phyloP scores from a whole-genome alignment of 1,284 basidiomycete species.

The Malassezia restricta region DNA sequence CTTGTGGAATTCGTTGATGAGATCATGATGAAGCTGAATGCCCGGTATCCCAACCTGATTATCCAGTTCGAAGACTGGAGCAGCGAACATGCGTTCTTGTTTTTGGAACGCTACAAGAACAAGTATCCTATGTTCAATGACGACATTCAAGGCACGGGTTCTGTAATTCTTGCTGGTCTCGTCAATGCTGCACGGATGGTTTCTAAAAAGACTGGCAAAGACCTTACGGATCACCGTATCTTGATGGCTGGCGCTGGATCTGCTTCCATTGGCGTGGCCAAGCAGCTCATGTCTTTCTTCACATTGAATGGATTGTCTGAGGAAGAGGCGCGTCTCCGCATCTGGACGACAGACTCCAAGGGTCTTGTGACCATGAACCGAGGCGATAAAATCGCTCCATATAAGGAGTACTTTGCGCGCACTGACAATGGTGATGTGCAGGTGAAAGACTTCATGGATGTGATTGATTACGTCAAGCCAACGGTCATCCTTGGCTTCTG shows the following conservation, averaged over 20 bases:
- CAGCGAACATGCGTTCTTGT: conserved; percentile 42
- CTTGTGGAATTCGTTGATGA: conserved; percentile 69
- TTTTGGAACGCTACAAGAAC: conserved; percentile 40
- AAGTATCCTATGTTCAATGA: conserved; percentile 55
- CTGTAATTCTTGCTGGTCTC: conserved; percentile 77
- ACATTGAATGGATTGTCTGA: conserved; percentile 31
- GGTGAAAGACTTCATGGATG: conserved; percentile 55
- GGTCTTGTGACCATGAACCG: conserved; percentile 42
- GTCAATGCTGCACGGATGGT: conserved; percentile 72
- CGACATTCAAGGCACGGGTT: conserved; percentile 57
- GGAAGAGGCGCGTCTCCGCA: conserved; percentile 35
- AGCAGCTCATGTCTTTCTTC: conserved; percentile 44
- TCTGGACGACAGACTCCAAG: conserved; percentile 43
- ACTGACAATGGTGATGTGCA: conserved; percentile 37
- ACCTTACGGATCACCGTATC: conserved; percentile 66
- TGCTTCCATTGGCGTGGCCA: conserved; percentile 61
- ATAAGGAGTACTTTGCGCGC: conserved; percentile 40
- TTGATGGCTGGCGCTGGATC: conserved; percentile 83
- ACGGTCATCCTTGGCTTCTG: conserved; percentile 83
- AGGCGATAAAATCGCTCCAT: conserved; percentile 33
- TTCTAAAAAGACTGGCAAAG: conserved; percentile 58
- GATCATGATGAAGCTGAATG: conserved; percentile 62
- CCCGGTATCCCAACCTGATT: conserved; percentile 59
- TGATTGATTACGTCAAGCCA: conserved; percentile 73
- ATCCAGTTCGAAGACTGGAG: conserved; percentile 66